Conservation (phyloP, 192 early-diverging fungal species). For the Rhizophagus clarus region DNA sequence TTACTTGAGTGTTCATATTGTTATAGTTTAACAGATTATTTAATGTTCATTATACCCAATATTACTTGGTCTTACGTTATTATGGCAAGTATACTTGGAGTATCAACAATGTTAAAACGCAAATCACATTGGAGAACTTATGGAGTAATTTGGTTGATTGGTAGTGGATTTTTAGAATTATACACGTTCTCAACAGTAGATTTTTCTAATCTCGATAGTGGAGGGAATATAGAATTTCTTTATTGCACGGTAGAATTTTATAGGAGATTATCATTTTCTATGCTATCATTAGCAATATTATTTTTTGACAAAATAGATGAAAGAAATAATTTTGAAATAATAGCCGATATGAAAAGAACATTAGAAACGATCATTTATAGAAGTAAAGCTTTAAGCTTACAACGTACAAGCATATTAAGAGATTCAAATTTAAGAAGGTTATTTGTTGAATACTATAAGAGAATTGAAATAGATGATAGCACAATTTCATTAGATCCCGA, state of each 20-base stretch:
- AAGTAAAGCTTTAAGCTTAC: background rate
- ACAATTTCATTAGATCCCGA: background rate
- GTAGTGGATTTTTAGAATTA: slow-evolving; percentile 12
- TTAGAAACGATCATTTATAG: background rate
- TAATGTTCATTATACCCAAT: slow-evolving; percentile 17
- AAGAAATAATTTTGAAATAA: slow-evolving; percentile 4
- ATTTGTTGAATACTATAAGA: slow-evolving; percentile 24
- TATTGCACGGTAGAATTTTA: slow-evolving; percentile 21
- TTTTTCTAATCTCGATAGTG: background rate
- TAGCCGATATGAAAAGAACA: background rate
- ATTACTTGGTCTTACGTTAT: slow-evolving; percentile 19
- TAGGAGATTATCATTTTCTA: slow-evolving; percentile 9
- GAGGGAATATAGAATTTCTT: slow-evolving; percentile 4
- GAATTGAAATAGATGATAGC: background rate
- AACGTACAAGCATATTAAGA: slow-evolving; percentile 15
- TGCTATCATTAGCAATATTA: background rate
- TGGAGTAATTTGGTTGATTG: slow-evolving; percentile 20
- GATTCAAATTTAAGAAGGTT: slow-evolving; percentile 18
- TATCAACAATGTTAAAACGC: slow-evolving; percentile 6
- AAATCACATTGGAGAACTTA: slow-evolving; percentile 28
- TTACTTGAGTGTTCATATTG: slow-evolving; percentile 36
- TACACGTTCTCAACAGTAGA: slow-evolving; percentile 12
- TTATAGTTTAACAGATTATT: slow-evolving; percentile 20
- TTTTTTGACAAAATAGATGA: slow-evolving; percentile 1
- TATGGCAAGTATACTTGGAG: slow-evolving; percentile 8